Base-by-base conservation (phyloP, 306 rosid genomes). In the Citrullus mucosospermus region DNA sequence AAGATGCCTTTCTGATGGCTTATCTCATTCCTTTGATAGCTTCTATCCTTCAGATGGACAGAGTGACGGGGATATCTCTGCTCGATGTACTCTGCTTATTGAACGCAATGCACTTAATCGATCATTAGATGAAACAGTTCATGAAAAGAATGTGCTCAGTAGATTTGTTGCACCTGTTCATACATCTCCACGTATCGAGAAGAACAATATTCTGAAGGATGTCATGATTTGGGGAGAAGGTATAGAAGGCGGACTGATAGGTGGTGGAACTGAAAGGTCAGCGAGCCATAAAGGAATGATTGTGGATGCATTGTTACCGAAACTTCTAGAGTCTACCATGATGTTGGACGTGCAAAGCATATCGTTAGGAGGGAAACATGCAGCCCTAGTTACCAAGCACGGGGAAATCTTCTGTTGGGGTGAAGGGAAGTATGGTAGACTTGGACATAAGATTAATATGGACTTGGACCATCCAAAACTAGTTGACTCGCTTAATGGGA, bases 351-450 rank as follows among this genome's bases (percentile, higher is more conserved):
- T 91, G 53, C 80, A 86, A 67, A 88, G 77, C 75, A 71, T 93
- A 81, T 88, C 93, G 43, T 79, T 93, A 69, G 98, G 95, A 82
- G 92, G 90, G 76, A 93, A 91, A 78, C 98, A 93, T 60, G 91
- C 96, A 44, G 95, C 93, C 38, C 71, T 93, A 59, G 91, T 87
- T 80, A 91, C 98, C 58, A 89, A 87, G 81, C 91, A 86, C 74
- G 98, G 98, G 79, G 98, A 93, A 82, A 87, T 93, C 77, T 93
- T 88, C 58, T 87, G 96, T 67, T 93, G 98, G 98, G 98, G 98
- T 79, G 84, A 90, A 73, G 96, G 88, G 57, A 87, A 81, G 68
- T 84, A 88, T 58, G 96, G 98, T 80, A 87, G 86, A 80, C 82
- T 93, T 6, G 98, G 98, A 62, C 91, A 91, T 59, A 93, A 82